phyloP scores from a whole-genome alignment of 805 yeast species.

The Lipomyces yamadae region DNA sequence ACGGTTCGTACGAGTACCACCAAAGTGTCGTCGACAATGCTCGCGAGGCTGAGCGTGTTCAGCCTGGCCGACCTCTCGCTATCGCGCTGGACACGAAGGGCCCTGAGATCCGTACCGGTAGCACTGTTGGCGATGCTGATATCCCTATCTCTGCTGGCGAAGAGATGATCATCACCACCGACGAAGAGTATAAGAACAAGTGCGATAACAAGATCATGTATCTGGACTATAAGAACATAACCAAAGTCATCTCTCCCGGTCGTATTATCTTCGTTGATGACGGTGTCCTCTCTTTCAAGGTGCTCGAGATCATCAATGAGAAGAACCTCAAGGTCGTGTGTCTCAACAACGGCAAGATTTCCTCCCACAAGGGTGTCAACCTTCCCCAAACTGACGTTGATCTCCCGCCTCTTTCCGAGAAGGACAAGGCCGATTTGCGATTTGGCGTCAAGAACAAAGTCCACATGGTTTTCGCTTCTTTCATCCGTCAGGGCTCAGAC shows the following conservation, averaged over 20 bases:
- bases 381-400: slow-evolving; percentile 99
- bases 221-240: slow-evolving; percentile 94
- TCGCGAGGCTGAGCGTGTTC: slow-evolving; percentile 86
- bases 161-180: slow-evolving; percentile 92
- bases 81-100: slow-evolving; percentile 99
- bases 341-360: slow-evolving; percentile 92
- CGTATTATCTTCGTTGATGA: slow-evolving; percentile 94
- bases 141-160: slow-evolving; percentile 83
- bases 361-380: slow-evolving; percentile 98
- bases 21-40: slow-evolving; percentile 96
- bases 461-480: slow-evolving; percentile 98
- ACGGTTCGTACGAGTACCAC: slow-evolving; percentile 97
- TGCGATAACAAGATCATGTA: slow-evolving; percentile 84
- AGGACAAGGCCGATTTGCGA: slow-evolving; percentile 87
- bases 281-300: slow-evolving; percentile 96
- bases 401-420: slow-evolving; percentile 95
- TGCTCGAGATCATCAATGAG: slow-evolving; percentile 77
- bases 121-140: slow-evolving; percentile 79
- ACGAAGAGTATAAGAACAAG: slow-evolving; percentile 70
- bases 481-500: slow-evolving; percentile 93
- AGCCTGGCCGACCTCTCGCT: slow-evolving; percentile 95
- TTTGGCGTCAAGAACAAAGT: slow-evolving; percentile 98
- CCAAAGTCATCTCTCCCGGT: slow-evolving; percentile 88
- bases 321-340: slow-evolving; percentile 84
- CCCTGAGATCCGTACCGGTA: slow-evolving; percentile 99